Base-by-base conservation (phyloP, 768 basidiomycete species). In the Tephrocybe sp. region DNA sequence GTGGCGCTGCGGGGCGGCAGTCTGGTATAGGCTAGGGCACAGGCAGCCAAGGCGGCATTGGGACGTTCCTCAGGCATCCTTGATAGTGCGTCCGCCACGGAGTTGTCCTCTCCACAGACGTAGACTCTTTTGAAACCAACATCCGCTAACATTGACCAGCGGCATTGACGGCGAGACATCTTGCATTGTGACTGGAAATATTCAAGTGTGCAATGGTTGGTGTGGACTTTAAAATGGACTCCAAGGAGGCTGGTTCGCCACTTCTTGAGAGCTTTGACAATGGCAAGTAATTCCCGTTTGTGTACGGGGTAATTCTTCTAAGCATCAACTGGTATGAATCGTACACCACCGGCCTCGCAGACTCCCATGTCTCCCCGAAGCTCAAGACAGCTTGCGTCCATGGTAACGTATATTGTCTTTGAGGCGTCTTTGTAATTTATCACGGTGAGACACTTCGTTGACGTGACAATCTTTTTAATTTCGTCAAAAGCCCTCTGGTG, bases 61-160 rank as follows among this genome's bases (percentile, higher is more conserved):
- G 29, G 29, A 12, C 7, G 7, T 30, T 55, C 49, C 73, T 72
- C 10, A 63, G 56, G 36, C 36, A 38, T 38, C 15, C 36, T n/a
- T 15, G 36, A 38, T 38, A 38, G 16, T 15, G 36, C 36, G 16
- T 38, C 36, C 16, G 36, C 15, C 70, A n/a, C n/a, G n/a, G n/a
- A n/a, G n/a, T n/a, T n/a, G n/a, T n/a, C n/a, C n/a, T n/a, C n/a
- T n/a, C n/a, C 72, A 0, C 24, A n/a, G 16, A 73, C 51, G 49
- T 73, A 73, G 1, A 41, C 44, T 18, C 73, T 69, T 0, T 48
- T 23, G 47, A 59, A 62, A 24, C 71, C 63, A 46, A 61, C 72
- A 21, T 73, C 60, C 0, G 60, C 47, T 50, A 64, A 78, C 73
- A 0, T 73, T 71, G 0, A 69, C 74, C 2, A 73, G 47, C 1